Conservation (phyloP, 2,329 filamentous ascomycete species). For the Aspergillus tanneri region DNA sequence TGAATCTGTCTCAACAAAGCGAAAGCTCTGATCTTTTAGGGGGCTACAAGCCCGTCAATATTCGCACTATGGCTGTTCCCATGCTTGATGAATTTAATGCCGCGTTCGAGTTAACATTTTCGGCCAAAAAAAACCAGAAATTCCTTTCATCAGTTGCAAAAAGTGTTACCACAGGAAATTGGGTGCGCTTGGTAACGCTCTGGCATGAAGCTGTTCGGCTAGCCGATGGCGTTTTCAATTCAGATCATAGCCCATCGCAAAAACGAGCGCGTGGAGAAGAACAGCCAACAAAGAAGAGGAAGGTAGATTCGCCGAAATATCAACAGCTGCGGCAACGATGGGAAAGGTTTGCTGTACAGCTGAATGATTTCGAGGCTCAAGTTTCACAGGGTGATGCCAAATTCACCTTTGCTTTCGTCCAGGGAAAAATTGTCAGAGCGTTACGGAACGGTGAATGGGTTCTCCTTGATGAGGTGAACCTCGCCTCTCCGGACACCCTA, state of each 20-base stretch:
- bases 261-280: conserved; percentile 40
- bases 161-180: conserved; percentile 76
- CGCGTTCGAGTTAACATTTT: conserved; percentile 84
- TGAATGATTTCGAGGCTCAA: conserved; percentile 78
- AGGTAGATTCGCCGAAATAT: conserved; percentile 55
- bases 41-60: conserved; percentile 93
- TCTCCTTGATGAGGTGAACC: conserved; percentile 92
- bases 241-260: conserved; percentile 49
- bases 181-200: conserved; percentile 79
- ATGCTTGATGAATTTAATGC: conserved; percentile 93
- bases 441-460: conserved; percentile 96
- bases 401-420: conserved; percentile 94
- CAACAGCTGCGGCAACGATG: conserved; percentile 66
- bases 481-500: conserved; percentile 90
- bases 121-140: conserved; percentile 78
- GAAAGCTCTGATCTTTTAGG: conserved; percentile 94
- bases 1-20: conserved; percentile 97
- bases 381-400: conserved; percentile 66
- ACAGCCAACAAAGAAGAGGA: conserved; percentile 71
- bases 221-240: conserved; percentile 68
- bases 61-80: conserved; percentile 81
- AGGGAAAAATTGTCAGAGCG: conserved; percentile 96
- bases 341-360: conserved; percentile 72
- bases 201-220: conserved; percentile 89
- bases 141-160: conserved; percentile 81